phyloP scores from a whole-genome alignment of 2,329 filamentous ascomycete genomes.

The Trichoderma sp. region DNA sequence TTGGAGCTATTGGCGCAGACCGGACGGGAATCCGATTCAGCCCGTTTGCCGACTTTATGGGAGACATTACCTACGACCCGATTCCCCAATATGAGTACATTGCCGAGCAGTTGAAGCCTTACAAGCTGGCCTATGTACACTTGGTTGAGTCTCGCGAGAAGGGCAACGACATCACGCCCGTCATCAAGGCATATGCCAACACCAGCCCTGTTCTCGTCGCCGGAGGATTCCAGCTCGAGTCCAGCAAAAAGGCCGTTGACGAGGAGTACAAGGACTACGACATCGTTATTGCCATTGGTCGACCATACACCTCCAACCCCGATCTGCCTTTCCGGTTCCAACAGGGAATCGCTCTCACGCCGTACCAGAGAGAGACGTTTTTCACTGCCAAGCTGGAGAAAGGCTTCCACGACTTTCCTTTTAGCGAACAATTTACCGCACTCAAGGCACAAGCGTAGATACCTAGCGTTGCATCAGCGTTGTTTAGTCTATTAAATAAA shows the following conservation, averaged over 20 bases:
- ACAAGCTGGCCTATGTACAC: conserved; percentile 15
- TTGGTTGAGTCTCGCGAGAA: conserved; percentile 14
- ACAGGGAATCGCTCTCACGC: conserved; percentile 5
- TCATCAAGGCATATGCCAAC: conserved; percentile 14
- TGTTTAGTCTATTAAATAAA: background rate
- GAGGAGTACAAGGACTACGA: conserved; percentile 13
- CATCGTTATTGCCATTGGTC: conserved; percentile 13
- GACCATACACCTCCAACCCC: conserved; percentile 17
- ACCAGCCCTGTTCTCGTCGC: conserved; percentile 5
- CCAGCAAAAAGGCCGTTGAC: conserved; percentile 16
- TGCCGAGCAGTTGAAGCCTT: conserved; percentile 10
- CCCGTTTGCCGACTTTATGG: conserved; percentile 47
- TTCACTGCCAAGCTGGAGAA: conserved; percentile 10
- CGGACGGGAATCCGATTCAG: conserved; percentile 56
- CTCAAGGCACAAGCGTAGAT: conserved; percentile 7
- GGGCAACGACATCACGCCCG: conserved; percentile 1
- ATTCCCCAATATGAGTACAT: conserved; percentile 15
- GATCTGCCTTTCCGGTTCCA: conserved; percentile 18
- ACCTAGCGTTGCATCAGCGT: background rate
- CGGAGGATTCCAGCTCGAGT: conserved; percentile 2
- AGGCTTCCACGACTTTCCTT: conserved; percentile 18
- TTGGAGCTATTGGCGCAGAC: conserved; percentile 50
- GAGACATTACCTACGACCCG: background rate
- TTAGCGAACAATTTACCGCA: conserved; percentile 8
- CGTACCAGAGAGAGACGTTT: conserved; percentile 17